Evolutionary conservation across 2,329 filamentous ascomycete species (phyloP), one percentile per base, ranked within the genome.

Genomic region (Hypoxylon sp.): DNA sequence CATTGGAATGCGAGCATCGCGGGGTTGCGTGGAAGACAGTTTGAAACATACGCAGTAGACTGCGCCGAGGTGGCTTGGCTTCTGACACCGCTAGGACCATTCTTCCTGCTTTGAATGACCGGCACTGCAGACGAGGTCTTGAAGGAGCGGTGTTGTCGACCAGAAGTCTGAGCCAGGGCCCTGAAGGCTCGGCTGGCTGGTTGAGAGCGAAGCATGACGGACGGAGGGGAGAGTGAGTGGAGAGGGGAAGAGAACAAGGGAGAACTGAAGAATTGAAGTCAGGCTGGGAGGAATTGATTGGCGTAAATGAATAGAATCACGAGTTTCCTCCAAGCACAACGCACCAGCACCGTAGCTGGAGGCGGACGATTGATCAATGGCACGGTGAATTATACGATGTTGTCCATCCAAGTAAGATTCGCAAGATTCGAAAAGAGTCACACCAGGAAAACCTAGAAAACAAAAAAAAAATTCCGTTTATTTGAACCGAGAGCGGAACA

Each of bases 1-100:
- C 15, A 26, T 31, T 29, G 29, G 26, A n/a, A 35, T 43, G n/a
- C 37, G 31, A 15, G 18, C 18, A 7, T 8, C 15, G 18, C 4
- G 15, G 27, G 27, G 10, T n/a, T 11, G 29, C 11, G 18, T 9
- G 49, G 31, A 33, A 52, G 26, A 15, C 55, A 18, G 27, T 27
- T 11, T 7, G 11, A 47, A 55, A 81, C 86, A 73, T 79, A 88
- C 85, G 81, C 77, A 59, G 81, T 73, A 60, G 83, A 67, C 38
- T 76, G 75, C 38, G 79, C 76, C 35, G 78, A 76, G 27, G 82
- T 83, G 26, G 80, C 77, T 63, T 83, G 79, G 69, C 75, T 80
- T 70, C 82, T 79, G 52, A 75, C 70, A 37, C 73, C 75, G 18
- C 73, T 66, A 26, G 77, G 73, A 3, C 72, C 71, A 67, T 78